Evolutionary conservation across 495 filamentous ascomycete genomes (phyloP), one percentile per base, ranked within the genome.

Genomic region (Emericellopsis terricola): DNA sequence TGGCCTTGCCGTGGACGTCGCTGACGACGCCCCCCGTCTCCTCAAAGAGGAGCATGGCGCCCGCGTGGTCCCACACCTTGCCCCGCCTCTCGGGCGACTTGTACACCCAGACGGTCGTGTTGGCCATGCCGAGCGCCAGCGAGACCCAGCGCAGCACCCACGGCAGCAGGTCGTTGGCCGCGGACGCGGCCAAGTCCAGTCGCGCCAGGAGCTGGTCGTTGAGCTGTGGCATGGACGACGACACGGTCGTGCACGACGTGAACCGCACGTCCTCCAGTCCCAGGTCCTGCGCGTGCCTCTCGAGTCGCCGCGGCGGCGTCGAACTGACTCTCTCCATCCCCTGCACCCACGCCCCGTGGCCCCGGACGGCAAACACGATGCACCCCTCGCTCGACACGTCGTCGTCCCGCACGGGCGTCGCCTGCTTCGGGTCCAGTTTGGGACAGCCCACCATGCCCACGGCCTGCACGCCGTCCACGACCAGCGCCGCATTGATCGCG

Each of bases 31-130:
- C 71, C 0, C 77, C 77, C 2, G 72, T 51, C 43, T 81, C 77
- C 49, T 71, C 56, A 29, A 69, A 76, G 19, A 80, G 55, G 17
- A 81, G 48, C 65, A 78, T 73, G 0, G 72, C 75, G 6, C 75
- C 77, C 0, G 70, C 68, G 49, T 81, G 77, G 41, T 81, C 77
- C 77, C 77, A 81, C 11, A 76, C 58, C 49, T 75, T 74, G n/a
- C 65, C 73, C 17, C 54, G 55, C 37, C 71, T 57, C 0, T 53
- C 48, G 3, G 50, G 44, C 3, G 57, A 55, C 38, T 59, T 57
- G 34, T 77, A 73, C 8, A 80, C 55, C 57, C 78, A 76, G 10
- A 81, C 44, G 5, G 69, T 64, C 29, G 66, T 55, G 48, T 76
- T 74, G 10, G 64, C 69, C 5, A 68, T 60, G 2, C 68, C 69